phyloP scores from a whole-genome alignment of 176 grass and related monocot genomes.

The Stipa capillata region DNA sequence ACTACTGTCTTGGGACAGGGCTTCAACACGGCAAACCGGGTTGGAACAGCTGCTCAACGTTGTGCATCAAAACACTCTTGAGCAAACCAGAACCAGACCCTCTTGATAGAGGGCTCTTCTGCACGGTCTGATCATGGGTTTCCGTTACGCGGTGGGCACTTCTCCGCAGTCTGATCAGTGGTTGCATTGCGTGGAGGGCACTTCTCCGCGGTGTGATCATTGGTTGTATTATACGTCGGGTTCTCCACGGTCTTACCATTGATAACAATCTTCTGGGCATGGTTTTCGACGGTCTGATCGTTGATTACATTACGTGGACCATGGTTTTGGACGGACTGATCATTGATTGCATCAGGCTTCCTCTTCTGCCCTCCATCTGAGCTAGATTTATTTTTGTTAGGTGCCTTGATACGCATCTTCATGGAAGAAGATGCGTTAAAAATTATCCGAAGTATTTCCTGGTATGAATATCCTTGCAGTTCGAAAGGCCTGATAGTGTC shows the following conservation, averaged over 20 bases:
- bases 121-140: not conserved
- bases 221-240: too few relatives aligned
- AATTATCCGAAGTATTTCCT: conserved; percentile 39
- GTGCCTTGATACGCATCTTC: conserved; percentile 20
- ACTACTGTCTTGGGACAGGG: conserved; percentile 53
- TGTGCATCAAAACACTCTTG: not conserved
- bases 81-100: not conserved
- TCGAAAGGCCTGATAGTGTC: conserved; percentile 41
- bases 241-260: too few relatives aligned
- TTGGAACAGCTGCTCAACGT: conserved; percentile 11
- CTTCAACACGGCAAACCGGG: conserved; percentile 37
- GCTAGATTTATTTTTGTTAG: not conserved
- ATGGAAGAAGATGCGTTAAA: conserved; percentile 9
- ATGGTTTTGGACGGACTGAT: not conserved
- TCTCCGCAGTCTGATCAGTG: not conserved
- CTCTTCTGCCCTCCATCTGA: conserved; percentile 22
- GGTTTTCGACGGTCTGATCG: not conserved
- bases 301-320: not conserved
- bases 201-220: too few relatives aligned
- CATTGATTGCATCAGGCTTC: not conserved
- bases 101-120: not conserved
- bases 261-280: not conserved
- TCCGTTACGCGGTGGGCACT: not conserved
- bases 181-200: not conserved
- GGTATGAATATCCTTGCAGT: conserved; percentile 52